Base-by-base conservation (phyloP, 108 stramenopile species). In the Nannochloropsis oceanica region DNA sequence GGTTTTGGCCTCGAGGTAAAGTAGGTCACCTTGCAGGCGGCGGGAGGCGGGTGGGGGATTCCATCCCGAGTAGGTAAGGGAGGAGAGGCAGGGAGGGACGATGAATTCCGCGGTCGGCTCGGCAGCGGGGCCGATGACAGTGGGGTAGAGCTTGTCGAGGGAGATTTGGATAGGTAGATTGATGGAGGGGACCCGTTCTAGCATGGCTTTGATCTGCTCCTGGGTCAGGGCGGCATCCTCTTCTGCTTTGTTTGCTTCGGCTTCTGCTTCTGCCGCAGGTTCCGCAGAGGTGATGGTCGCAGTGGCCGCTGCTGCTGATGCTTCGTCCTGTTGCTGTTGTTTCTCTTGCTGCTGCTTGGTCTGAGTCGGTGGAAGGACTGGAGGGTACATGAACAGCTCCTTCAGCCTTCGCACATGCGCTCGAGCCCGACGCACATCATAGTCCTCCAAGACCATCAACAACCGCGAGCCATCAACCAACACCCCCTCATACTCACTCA, bases 21-120 rank as follows among this genome's bases (percentile, higher is more conserved):
- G 91, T 73, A 99, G 91, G 90, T 99, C 98, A 20, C 96, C 97
- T 79, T 94, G 84, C 86, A 94, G 85, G 34, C 91, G 88, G 27
- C 98, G 93, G 82, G 85, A 89, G 25, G 94, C 80, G 9, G 97
- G 96, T 11, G 96, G 96, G 27, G 94, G 93, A 88, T 98, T 96
- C 88, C 95, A 96, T 43, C 95, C 95, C 85, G 93, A 93, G 79
- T 92, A 89, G 27, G 88, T 84, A 43, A 98, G 88, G 80, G 86
- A 86, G 25, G 43, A 59, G 26, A 73, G 25, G 79, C 80, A 87
- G 34, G 27, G 25, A 44, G 24, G 42, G 11, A 79, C 84, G 26
- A 27, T 20, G 13, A 25, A 43, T 22, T 79, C 26, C 25, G 80
- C 9, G 22, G 26, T 11, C 79, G 50, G 13, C 10, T 14, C 27